phyloP scores from a whole-genome alignment of 1,284 basidiomycete species.

The Trametes versicolor region DNA sequence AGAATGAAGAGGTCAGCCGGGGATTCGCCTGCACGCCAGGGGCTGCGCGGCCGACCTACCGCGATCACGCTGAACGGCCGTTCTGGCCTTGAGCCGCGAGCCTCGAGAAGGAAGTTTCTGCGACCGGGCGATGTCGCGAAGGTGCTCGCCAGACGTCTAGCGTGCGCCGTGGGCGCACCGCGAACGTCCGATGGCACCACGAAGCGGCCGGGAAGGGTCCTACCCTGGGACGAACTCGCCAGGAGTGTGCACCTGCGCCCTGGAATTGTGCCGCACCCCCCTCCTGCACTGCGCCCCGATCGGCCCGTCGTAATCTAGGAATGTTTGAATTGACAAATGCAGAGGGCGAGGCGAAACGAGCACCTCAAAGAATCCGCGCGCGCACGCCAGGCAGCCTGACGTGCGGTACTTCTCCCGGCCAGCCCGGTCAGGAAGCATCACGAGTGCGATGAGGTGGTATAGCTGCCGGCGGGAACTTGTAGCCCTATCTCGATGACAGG shows the following conservation, averaged over 20 bases:
- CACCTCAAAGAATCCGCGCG: conserved; percentile 12
- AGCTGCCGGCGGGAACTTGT: conserved; percentile 7
- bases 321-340: conserved; percentile 35
- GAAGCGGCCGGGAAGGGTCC: conserved; percentile 5
- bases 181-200: conserved; percentile 5
- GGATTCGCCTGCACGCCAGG: not conserved
- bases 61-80: not conserved
- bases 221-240: conserved; percentile 20
- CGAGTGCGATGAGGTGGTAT: not conserved
- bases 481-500: conserved; percentile 8
- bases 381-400: conserved; percentile 1
- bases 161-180: conserved; percentile 3
- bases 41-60: not conserved
- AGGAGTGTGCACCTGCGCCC: conserved; percentile 8
- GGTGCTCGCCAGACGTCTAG: not conserved
- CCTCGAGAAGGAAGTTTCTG: conserved; percentile 1
- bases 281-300: not conserved
- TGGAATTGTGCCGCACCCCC: conserved; percentile 1
- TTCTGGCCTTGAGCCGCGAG: conserved; percentile 16
- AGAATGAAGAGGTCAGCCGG: not conserved
- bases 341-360: conserved; percentile 15
- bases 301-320: conserved; percentile 30
- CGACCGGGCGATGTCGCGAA: conserved; percentile 4
- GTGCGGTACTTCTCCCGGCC: conserved; percentile 14
- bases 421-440: conserved; percentile 19